Base-by-base conservation (phyloP, 371 early-diverging fungal species). In the Rhizopus stolonifer region DNA sequence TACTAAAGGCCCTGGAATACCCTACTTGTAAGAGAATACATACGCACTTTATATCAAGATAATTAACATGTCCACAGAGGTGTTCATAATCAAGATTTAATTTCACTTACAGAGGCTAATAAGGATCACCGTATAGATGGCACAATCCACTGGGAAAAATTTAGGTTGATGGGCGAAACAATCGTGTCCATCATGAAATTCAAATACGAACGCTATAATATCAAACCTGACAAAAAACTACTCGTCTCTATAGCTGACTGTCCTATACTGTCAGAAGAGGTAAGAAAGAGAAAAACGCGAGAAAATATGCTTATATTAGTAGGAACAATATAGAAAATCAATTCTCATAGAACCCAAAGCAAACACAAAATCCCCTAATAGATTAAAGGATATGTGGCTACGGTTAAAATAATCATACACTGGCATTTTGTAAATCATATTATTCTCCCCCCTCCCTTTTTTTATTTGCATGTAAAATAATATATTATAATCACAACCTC, bases 81-180 rank as follows among this genome's bases (percentile, higher is more conserved):
- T 13, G 73, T 83, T 23, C 84, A 83, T 51, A 71, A 66, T 43
- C 78, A 72, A 45, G 84, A 83, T 46, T 38, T 83, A 43, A 56
- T 83, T 13, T 79, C 80, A 19, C 65, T 80, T 15, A 71, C 79
- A 17, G 84, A 83, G 53, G 84, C 79, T 47, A 83, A 83, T 58
- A 75, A 74, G 38, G 84, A 83, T 44, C 73, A 75, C 31, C 73
- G 73, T 26, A 40, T 64, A n/a, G 80, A 80, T 45, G 78, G 80
- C 1, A 69, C 78, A 3, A 61, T 83, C 32, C 81, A 83, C 26
- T 83, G 84, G 84, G 79, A 83, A 52, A 83, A 83, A 49, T 83
- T 81, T 60, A 54, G 70, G 17, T 44, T 83, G 33, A 77, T 83
- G 79, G 77, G 81, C 2, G 83, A 82, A 24, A 71, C 72, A 0